Base-by-base conservation (phyloP, 108 stramenopile genomes). In the Nitzschia sp. region DNA sequence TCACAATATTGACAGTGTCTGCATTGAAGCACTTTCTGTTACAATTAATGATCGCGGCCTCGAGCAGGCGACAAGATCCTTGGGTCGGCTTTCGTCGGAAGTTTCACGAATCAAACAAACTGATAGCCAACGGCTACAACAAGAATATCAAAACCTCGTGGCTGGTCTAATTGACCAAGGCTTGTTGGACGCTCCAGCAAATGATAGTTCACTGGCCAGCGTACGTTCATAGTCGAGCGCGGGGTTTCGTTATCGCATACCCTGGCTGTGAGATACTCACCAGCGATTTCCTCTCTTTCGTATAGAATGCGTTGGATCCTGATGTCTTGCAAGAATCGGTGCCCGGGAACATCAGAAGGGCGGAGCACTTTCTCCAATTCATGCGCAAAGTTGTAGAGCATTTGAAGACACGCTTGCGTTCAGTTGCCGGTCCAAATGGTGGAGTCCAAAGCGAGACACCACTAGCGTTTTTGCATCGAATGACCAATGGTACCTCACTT, bases 1-100 rank as follows among this genome's bases (percentile, higher is more conserved):
- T 1, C 98, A 98, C 79, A 98, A 99, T 70, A 98, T 98, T 64
- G 98, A 98, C 76, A 95, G 94, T 76, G 97, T 99, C 17, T 99
- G 99, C 73, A 98, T 98, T 56, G 99, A 99, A 73, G 98, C 98
- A 5, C 77, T 99, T 0, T 89, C 86, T 38, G 97, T 99, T 0
- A 91, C 87, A 11, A 90, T 99, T 38, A 93, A 99, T 71, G 91
- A 90, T 33, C 70, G 95, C n/a, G 75, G 77, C 24, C 82, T 99
- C 54, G 97, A 98, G 25, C 90, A 92, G 69, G 97, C 99, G 0
- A 86, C 93, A 4, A 67, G 96, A 26, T 93, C 91, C 15, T 60
- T 98, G 28, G 94, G 96, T 9, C 68, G 92, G 21, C 68, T 99
- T 21, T 81, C 83, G 1, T 69, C 81, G 17, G 93, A 97, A 81